These are phyloP conservation scores for Lactarius sp. DNA, from an alignment of 768 basidiomycete genomes.

Conservation along the genomic window DNA sequence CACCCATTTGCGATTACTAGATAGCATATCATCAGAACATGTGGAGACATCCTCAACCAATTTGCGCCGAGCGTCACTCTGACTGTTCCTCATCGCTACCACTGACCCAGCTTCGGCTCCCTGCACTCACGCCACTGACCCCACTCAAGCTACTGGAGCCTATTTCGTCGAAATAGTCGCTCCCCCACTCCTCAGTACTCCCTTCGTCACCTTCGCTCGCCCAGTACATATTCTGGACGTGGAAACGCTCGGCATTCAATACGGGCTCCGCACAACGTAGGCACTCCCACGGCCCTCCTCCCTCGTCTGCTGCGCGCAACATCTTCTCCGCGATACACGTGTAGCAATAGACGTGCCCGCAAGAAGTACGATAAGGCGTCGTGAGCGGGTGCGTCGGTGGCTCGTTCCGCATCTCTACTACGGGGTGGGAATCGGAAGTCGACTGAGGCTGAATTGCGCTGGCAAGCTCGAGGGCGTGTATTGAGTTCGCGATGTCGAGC, in stretches of 20 bases:
- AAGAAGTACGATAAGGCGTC: constrained; percentile 79
- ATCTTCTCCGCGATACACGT: constrained; percentile 85
- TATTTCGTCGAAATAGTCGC: constrained; percentile 32
- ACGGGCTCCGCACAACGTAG: constrained; percentile 70
- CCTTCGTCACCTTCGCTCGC: constrained; percentile 36
- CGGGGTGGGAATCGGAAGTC: constrained; percentile 26
- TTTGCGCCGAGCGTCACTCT: constrained; percentile 9
- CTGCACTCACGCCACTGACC: constrained; percentile 23
- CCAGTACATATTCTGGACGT: constrained; percentile 26
- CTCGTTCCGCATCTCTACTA: constrained; percentile 35
- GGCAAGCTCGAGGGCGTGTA: constrained; percentile 41
- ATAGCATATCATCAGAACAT: background rate
- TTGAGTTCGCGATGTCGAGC: constrained; percentile 50
- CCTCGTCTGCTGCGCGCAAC: constrained; percentile 66
- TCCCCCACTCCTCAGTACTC: constrained; percentile 59
- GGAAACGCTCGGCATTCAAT: constrained; percentile 56
- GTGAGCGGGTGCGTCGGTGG: constrained; percentile 63
- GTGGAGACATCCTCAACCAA: background rate
- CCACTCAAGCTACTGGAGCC: constrained; percentile 26
- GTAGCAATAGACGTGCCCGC: constrained; percentile 89
- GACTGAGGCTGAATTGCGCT: constrained; percentile 30
- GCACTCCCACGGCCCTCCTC: constrained; percentile 71
- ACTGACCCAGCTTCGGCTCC: constrained; percentile 26
- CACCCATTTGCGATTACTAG: background rate
- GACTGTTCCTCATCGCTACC: constrained; percentile 24